Evolutionary conservation across 208 protist species (phyloP), one percentile per base, ranked within the genome.

Genomic region (Leptomonas pyrrhocoris): DNA sequence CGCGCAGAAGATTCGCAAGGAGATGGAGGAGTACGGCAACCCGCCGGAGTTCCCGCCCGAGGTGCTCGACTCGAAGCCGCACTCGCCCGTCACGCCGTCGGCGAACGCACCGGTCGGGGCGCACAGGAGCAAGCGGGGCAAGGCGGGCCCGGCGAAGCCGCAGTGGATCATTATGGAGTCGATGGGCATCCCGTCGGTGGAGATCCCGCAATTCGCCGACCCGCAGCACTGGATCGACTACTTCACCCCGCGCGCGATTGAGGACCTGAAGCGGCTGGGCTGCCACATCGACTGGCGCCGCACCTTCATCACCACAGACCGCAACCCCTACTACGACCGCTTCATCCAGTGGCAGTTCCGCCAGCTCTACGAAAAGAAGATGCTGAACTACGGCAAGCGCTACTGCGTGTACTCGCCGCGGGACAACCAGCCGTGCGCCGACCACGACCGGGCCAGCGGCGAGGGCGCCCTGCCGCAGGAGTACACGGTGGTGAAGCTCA

Each of bases 291-390:
- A 99, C 90, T 99, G 96, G 86, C 89, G 99, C 60, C 93, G 99
- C 62, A 97, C 97, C 48, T 99, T 99, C 79, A 99, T 99, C 72
- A 99, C 99, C 28, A 99, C 99, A 38, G 96, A 99, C 46, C 79
- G 89, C 3, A 99, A 99, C 80, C 98, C 98, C 34, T 99, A 98
- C 86, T 99, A 99, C 76, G 99, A 99, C 75, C 86, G 88, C 31
- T 99, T 99, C 79, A 89, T 99, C 27, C 75, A 92, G 59, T 99
- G 99, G 99, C 96, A 99, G 84, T 99, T 99, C 81, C 80, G 80
- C 42, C 79, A 79, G 21, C 88, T 99, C n/a, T 90, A 96, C 42
- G 76, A 77, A 23, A 64, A 80, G n/a, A 90, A 90, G 18, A 89
- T 98, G 68, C 84, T 99, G 25, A 85, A 79, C 48, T 99, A 99